Percentiles rank a stretch among this genome's conserved stretches.
Evolutionary conservation across 1,284 basidiomycete genomes (phyloP).

Genomic region (Moniliella sp.): DNA sequence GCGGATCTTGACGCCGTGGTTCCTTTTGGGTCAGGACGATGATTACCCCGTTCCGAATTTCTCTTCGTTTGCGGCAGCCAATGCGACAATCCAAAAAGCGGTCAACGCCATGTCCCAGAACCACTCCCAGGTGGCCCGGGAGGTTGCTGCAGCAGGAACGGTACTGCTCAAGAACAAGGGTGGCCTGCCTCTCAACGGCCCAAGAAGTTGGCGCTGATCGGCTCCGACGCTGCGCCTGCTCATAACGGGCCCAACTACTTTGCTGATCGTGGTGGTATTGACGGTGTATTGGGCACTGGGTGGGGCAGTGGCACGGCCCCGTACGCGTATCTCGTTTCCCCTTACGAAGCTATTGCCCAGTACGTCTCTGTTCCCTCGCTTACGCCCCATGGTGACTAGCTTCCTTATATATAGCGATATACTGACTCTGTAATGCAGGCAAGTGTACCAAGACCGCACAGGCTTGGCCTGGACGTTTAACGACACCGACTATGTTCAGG

Average conservation of each 20-base stretch:
- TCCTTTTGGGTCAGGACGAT: slow-evolving; percentile 4
- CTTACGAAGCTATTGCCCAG: slow-evolving; percentile 49
- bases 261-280: slow-evolving; percentile 40
- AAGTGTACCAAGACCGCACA: slow-evolving; percentile 43
- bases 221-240: slow-evolving; percentile 48
- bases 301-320: slow-evolving; percentile 46
- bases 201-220: too few species aligned
- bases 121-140: slow-evolving; percentile 46
- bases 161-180: slow-evolving; percentile 56
- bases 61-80: too few species aligned
- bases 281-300: slow-evolving; percentile 54
- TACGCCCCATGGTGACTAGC: too few species aligned
- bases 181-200: slow-evolving; percentile 43
- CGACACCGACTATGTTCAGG: slow-evolving; percentile 8
- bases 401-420: too few species aligned
- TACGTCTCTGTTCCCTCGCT: too few species aligned
- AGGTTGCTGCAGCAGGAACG: slow-evolving; percentile 50
- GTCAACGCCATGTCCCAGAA: slow-evolving; percentile 51
- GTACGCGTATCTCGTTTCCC: slow-evolving; percentile 39
- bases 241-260: slow-evolving; percentile 52
- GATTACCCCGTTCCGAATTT: slow-evolving; percentile 5
- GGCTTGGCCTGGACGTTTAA: slow-evolving; percentile 37
- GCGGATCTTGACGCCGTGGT: slow-evolving; percentile 8
- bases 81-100: slow-evolving; percentile 39
- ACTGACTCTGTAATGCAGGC: too few species aligned